Evolutionary conservation across 2,329 filamentous ascomycete genomes (phyloP), one percentile per base, ranked within the genome.

Genomic region (Claviceps citrina): DNA sequence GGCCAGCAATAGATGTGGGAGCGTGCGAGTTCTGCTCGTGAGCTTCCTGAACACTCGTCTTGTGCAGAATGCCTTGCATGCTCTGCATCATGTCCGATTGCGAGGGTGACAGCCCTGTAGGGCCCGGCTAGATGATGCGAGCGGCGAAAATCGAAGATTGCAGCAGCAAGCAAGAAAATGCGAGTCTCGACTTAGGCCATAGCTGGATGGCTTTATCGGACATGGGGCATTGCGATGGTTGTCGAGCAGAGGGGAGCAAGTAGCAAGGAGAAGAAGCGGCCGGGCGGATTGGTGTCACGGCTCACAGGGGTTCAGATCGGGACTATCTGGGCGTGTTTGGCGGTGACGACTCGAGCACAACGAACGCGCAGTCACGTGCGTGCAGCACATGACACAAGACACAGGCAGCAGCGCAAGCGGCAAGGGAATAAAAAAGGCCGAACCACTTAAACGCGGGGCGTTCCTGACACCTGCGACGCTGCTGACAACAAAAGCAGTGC

Each of bases 31-130:
- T 59, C 32, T 58, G 48, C 34, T 57, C 56, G 30, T 60, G 54
- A 16, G 66, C 66, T 36, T 66, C 63, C 40, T 70, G 62, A 25
- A 73, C 56, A 41, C 68, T 72, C 46, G 67, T 71, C 42, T 65
- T 66, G 54, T 74, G 68, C 35, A 64, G 50, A 33, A 64, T 47
- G 38, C 65, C 59, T 43, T 54, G 57, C 54, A 62, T 62, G 48
- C 54, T 56, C 48, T 59, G 54, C 62, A 65, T 65, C 36, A 31
- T 51, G 46, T 43, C 47, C 33, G 35, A 19, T 35, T 22, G 5
- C 15, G 5, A 8, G 12, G 13, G 36, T 13, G 25, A 26, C 16
- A n/a, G n/a, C n/a, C n/a, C n/a, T n/a, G n/a, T n/a, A 26, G 10
- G 10, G 16, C 13, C 5, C 9, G 22, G 10, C 10, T 13, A 12